These are phyloP conservation scores for Ophiorrhiza pumila DNA, from an alignment of 257 asterid genomes.

Conservation along the genomic window DNA sequence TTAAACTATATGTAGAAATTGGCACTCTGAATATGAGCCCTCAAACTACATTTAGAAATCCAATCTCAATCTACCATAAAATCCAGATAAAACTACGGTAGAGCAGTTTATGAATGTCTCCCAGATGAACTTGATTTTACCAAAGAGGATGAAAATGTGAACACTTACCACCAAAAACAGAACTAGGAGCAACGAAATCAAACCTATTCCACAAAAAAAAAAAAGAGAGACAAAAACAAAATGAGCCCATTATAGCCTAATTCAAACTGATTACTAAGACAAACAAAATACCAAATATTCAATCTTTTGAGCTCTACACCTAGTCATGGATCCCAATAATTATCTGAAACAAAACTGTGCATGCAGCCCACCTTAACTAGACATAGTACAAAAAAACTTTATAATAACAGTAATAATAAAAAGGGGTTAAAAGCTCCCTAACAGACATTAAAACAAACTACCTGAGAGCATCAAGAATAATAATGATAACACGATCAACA, in stretches of 20 bases:
- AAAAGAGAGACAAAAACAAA: neutral
- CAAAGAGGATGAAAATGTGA: too few relatives aligned
- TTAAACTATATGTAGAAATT: neutral
- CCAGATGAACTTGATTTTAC: too few relatives aligned
- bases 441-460: constrained; percentile 5
- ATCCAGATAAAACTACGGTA: neutral
- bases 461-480: constrained; percentile 95
- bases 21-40: neutral
- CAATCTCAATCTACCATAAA: neutral
- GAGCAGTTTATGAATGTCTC: too few relatives aligned
- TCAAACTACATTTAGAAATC: neutral
- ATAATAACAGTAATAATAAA: neutral
- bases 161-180: constrained; percentile 64
- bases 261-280: neutral
- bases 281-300: neutral
- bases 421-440: neutral
- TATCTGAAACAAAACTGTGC: neutral
- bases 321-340: neutral
- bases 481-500: constrained; percentile 73
- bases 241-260: neutral
- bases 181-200: constrained; percentile 93
- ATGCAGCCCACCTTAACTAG: neutral
- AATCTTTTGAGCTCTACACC: neutral
- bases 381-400: neutral
- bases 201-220: constrained; percentile 44